phyloP scores from a whole-genome alignment of 148 eudicot genomes.

The Rheum nobile region DNA sequence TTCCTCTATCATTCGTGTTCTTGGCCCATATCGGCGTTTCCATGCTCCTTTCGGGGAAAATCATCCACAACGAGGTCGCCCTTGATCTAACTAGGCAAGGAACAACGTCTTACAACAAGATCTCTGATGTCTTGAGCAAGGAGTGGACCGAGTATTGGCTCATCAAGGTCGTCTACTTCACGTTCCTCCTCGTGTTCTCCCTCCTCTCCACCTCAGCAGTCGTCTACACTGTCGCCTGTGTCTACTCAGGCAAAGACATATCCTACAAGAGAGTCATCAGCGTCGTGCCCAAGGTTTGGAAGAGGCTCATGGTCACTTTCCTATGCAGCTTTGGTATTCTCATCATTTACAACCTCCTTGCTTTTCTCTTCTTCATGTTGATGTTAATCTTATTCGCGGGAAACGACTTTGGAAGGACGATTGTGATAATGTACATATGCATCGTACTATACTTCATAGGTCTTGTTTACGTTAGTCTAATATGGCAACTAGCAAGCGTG shows the following conservation, averaged over 20 bases:
- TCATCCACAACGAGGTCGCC: conserved; percentile 12
- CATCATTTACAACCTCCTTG: conserved; percentile 13
- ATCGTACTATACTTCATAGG: conserved; percentile 18
- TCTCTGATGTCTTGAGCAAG: conserved; percentile 8
- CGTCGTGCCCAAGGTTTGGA: conserved; percentile 36
- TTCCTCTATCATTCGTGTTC: conserved; percentile 28
- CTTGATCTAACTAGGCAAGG: conserved; percentile 9
- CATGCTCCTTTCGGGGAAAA: conserved; percentile 15
- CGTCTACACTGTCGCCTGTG: conserved; percentile 32
- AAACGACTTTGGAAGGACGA: neutral
- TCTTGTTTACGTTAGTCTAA: conserved; percentile 24
- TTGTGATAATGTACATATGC: neutral
- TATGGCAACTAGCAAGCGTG: conserved; percentile 47
- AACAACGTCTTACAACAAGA: conserved; percentile 9
- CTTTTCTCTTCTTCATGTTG: neutral
- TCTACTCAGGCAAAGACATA: conserved; percentile 23
- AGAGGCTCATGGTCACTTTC: conserved; percentile 34
- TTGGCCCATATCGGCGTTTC: conserved; percentile 22
- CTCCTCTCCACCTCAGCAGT: conserved; percentile 29
- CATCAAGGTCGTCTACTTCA: conserved; percentile 18
- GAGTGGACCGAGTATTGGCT: conserved; percentile 22
- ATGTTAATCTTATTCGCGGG: neutral
- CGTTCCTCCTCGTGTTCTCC: conserved; percentile 21
- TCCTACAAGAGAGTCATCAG: conserved; percentile 23
- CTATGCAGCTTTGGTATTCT: conserved; percentile 19